Percentiles rank a stretch among this genome's conserved stretches.
Evolutionary conservation across 805 yeast genomes (phyloP).

Genomic region (Suhomyces tanzawaensis): DNA sequence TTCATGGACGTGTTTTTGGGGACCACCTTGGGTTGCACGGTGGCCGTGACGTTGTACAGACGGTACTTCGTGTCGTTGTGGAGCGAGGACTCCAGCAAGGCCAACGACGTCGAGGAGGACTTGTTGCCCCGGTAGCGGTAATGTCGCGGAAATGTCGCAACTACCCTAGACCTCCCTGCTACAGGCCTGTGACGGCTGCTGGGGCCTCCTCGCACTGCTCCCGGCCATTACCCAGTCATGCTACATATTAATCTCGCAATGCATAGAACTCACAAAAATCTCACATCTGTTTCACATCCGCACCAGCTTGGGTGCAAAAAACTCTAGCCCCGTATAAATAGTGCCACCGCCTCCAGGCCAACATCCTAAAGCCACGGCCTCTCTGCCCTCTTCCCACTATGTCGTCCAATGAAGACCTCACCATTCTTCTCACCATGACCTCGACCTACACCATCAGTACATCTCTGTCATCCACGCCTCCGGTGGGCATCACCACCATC

Average conservation of each 20-base stretch:
- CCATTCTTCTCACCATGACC: slow-evolving; percentile 11
- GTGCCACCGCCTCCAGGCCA: too few species aligned
- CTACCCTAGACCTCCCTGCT: too few species aligned
- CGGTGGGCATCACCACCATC: not conserved
- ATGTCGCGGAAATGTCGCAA: too few species aligned
- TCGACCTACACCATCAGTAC: slow-evolving; percentile 10
- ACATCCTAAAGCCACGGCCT: too few species aligned
- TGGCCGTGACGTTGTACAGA: slow-evolving; percentile 14
- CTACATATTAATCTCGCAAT: too few species aligned
- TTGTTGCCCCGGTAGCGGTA: not conserved
- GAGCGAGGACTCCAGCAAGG: slow-evolving; percentile 8
- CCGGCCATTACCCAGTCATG: too few species aligned
- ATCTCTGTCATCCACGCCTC: slow-evolving; percentile 1
- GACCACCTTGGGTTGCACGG: slow-evolving; percentile 21
- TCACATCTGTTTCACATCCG: not conserved
- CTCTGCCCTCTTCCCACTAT: too few species aligned
- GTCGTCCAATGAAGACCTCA: slow-evolving; percentile 4
- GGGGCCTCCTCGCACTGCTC: too few species aligned
- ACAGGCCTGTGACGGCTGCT: too few species aligned
- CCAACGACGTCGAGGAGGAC: slow-evolving; percentile 3
- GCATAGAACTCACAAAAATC: too few species aligned
- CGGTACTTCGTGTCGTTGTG: slow-evolving; percentile 11
- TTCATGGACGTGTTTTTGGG: slow-evolving; percentile 32
- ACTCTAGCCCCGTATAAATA: too few species aligned
- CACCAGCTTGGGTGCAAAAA: slow-evolving; percentile 5